phyloP scores from a whole-genome alignment of 805 yeast genomes.

The Cyberlindnera maritima region DNA sequence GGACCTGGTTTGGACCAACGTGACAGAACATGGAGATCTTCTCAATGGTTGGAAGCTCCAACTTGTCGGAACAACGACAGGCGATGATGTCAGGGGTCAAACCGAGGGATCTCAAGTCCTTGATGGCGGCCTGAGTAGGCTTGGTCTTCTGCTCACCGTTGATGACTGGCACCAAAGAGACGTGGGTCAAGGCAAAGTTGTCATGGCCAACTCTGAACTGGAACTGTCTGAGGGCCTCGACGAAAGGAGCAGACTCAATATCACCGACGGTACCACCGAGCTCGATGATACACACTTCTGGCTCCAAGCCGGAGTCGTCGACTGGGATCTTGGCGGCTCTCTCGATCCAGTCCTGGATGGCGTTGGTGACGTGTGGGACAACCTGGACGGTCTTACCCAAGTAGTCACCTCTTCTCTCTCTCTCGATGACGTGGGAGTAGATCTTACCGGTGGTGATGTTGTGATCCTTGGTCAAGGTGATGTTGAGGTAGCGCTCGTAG shows the following conservation, averaged over 20 bases:
- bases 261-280: conserved; percentile 99
- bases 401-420: conserved; percentile 95
- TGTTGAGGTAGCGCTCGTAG: conserved; percentile 93
- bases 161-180: conserved; percentile 94
- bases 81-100: conserved; percentile 96
- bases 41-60: conserved; percentile 82
- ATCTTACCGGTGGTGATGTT: conserved; percentile 98
- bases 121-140: conserved; percentile 99
- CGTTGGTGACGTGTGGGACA: conserved; percentile 96
- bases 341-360: conserved; percentile 98
- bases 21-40: conserved; percentile 99
- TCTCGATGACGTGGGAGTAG: conserved; percentile 89
- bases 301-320: conserved; percentile 80
- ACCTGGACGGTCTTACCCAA: conserved; percentile 99
- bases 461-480: conserved; percentile 90
- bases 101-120: conserved; percentile 93
- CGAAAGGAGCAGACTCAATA: conserved; percentile 97
- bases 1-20: conserved; percentile 96
- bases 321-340: conserved; percentile 89
- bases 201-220: conserved; percentile 95
- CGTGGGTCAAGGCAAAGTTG: conserved; percentile 94
- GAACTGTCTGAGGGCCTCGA: conserved; percentile 97
- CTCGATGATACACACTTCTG: conserved; percentile 96
- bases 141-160: conserved; percentile 99
- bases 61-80: conserved; percentile 86